Base-by-base conservation (phyloP, 192 early-diverging fungal genomes). In the Jimgerdemannia flammicorona region DNA sequence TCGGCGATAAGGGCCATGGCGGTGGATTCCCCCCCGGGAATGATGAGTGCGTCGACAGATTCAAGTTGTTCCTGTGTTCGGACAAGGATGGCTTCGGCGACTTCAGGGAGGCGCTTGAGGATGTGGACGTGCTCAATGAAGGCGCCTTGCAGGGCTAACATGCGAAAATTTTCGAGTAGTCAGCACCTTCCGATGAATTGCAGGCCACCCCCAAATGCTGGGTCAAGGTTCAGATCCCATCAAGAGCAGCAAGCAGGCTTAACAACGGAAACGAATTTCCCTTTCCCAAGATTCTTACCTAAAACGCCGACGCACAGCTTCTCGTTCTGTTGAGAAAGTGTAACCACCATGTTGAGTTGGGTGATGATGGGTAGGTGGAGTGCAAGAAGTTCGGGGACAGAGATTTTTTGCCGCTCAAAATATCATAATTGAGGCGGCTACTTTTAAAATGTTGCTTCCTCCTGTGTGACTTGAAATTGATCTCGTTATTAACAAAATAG, bases 11-110 rank as follows among this genome's bases (percentile, higher is more conserved):
- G 85, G 10, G 96, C 94, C 82, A 99, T 99, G 6, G 97, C 86
- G 1, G 96, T 99, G 6, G 91, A 93, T 76, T 99, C 97, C 44
- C 97, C 97, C 40, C 97, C 97, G 3, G 97, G 97, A 54, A 99
- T 92, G 70, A 99, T 92, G 19, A 99, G 86, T 3, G 90, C 95
- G 83, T 99, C 95, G 54, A 99, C 80, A 19, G 81, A 74, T 40
- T 79, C 78, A 20, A 98, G 85, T 75, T 97, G 90, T 29, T 90
- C 85, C 54, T 80, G 79, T 42, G 89, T 98, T 14, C 92, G 86
- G 71, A 98, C 88, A 41, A 87, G 75, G 66, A 90, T 81, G 9
- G 83, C 86, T 39, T 82, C 72, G 18, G 74, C 80, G 40, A 90
- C 87, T 64, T 87, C 74, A n/a, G 88, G 84, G 71, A 99, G 84